Evolutionary conservation across 164 flowering plant genomes (phyloP), one percentile per base, ranked within the genome.

Genomic region (Pachysandra terminalis): DNA sequence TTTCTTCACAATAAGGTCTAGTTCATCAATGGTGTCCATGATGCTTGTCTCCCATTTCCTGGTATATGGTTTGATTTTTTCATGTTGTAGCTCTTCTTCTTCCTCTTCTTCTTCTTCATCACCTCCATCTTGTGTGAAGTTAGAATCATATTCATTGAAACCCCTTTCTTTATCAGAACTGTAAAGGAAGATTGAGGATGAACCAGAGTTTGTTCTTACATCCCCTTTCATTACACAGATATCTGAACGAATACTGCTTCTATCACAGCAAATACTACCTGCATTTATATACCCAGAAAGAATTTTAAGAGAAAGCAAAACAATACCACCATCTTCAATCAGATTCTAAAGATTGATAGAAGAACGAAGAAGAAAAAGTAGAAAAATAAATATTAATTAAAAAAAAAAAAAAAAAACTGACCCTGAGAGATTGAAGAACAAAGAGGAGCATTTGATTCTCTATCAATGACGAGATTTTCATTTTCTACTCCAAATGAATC

Each of bases 181-280:
- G 72, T 82, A 88, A 1, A 88, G 80, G 57, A 80, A 71, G 71
- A 88, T 52, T 37, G 88, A 86, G 41, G 85, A 85, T 41, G 90
- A 79, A 17, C 81, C 56, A 59, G 90, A 71, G 62, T 79, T 69
- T 56, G 90, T 85, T 73, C 93, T 80, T 13, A 88, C 79, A 73
- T 86, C 89, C 58, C 93, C 93, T 80, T 80, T 85, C 89, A 88
- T 83, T 52, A 78, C 19, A 74, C 93, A 88, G 35, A 82, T 54
- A 71, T 88, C 90, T 12, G 90, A 60, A 0, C 93, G 78, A 14
- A 71, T 52, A 58, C 79, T 70, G 66, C 75, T 86, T 75, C 93
- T 79, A 26, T 88, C 90, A 72, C 93, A 88, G 69, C 87, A 85
- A 9, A 88, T 75, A 2, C 85, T 82, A 27, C 87, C 93, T 88